These are phyloP conservation scores for Paratrypanosoma confusum DNA, from an alignment of 208 protist species.

Conservation along the genomic window DNA sequence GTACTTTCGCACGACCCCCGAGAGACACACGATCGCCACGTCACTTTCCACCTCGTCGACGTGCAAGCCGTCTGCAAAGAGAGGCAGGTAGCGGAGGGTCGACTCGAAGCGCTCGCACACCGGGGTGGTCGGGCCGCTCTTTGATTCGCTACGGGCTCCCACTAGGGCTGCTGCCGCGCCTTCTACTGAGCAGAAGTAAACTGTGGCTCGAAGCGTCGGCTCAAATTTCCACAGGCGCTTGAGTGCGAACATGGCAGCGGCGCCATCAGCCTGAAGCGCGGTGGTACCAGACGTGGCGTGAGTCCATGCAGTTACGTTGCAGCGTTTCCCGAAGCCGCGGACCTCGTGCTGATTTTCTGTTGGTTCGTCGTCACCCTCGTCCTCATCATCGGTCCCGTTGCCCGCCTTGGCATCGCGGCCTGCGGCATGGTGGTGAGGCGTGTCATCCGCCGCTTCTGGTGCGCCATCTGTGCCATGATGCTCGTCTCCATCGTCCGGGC, in stretches of 20 bases:
- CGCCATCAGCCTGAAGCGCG: slow-evolving; percentile 34
- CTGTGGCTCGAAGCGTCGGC: slow-evolving; percentile 1
- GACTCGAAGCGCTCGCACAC: no score
- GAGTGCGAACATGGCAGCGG: slow-evolving; percentile 41
- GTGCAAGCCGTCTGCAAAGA: no score
- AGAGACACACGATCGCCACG: slow-evolving; percentile 54
- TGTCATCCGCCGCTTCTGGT: no score
- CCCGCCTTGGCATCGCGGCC: slow-evolving; percentile 7
- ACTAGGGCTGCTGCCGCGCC: no score
- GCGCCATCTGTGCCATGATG: no score
- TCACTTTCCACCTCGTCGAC: slow-evolving; percentile 46
- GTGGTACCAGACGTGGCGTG: slow-evolving; percentile 38
- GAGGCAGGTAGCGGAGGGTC: no score
- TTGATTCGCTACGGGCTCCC: no score
- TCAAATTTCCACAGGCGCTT: slow-evolving; percentile 19
- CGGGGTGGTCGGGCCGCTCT: no score
- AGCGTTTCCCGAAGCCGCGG: slow-evolving; percentile 38
- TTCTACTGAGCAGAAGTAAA: slow-evolving; percentile 8
- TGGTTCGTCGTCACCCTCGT: slow-evolving; percentile 3
- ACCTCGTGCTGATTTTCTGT: slow-evolving; percentile 8
- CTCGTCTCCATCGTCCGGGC: no score
- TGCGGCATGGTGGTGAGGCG: no score
- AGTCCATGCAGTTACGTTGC: slow-evolving; percentile 63
- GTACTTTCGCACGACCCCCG: slow-evolving; percentile 19
- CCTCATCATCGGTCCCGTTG: slow-evolving; percentile 10